Percentiles rank a stretch among this genome's conserved stretches.
These are phyloP conservation scores for Chloranthus sessilifolius DNA, from an alignment of 164 flowering plant genomes.

Conservation along the genomic window DNA sequence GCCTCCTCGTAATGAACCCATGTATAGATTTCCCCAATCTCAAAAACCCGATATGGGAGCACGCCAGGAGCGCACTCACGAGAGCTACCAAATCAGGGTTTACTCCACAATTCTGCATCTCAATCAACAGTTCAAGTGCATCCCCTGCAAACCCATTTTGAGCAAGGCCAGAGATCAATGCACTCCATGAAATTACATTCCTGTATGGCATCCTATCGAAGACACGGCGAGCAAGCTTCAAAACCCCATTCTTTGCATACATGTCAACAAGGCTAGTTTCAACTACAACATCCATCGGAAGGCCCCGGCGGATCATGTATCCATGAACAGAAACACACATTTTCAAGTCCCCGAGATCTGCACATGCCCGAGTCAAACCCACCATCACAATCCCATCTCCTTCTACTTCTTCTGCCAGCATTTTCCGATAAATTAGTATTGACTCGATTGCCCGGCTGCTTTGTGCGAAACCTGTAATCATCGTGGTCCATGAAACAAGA, in stretches of 20 bases:
- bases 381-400: conserved; percentile 23
- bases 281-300: conserved; percentile 22
- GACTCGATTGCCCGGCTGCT: conserved; percentile 18
- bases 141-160: conserved; percentile 29
- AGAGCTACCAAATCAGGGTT: conserved; percentile 21
- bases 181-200: conserved; percentile 27
- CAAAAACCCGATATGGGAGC: conserved; percentile 19
- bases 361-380: conserved; percentile 21
- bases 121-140: conserved; percentile 18
- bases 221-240: conserved; percentile 17
- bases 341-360: conserved; percentile 16
- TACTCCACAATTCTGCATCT: conserved; percentile 21
- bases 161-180: conserved; percentile 28
- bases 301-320: conserved; percentile 16
- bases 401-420: conserved; percentile 17
- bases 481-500: conserved; percentile 24
- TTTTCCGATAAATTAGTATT: conserved; percentile 12
- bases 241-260: conserved; percentile 26
- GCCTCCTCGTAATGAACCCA: conserved; percentile 20
- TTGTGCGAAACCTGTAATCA: conserved; percentile 20
- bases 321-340: conserved; percentile 25
- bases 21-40: conserved; percentile 26
- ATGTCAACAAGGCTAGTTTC: conserved; percentile 26
- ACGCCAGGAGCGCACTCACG: conserved; percentile 23
- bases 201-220: conserved; percentile 17